Evolutionary conservation across 2,329 filamentous ascomycete species (phyloP).

Genomic region (Penicillium digitatum): DNA sequence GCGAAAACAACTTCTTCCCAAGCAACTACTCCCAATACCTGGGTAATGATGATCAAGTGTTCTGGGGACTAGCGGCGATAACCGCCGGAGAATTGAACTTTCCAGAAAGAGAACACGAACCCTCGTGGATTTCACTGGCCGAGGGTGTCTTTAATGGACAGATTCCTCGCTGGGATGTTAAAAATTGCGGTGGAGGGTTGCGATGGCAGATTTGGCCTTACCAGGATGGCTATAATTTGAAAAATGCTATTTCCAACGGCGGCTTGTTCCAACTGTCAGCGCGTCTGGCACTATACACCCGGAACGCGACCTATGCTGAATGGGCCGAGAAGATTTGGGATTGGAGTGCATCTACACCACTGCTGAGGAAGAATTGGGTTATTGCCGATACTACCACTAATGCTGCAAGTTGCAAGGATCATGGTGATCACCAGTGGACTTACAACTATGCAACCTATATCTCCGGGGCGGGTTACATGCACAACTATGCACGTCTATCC

Average conservation of each 20-base stretch:
- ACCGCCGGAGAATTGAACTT: slow-evolving; percentile 61
- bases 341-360: slow-evolving; percentile 53
- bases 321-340: slow-evolving; percentile 59
- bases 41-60: slow-evolving; percentile 62
- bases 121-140: slow-evolving; percentile 50
- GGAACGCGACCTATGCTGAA: slow-evolving; percentile 60
- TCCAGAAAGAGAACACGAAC: slow-evolving; percentile 49
- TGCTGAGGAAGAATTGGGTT: slow-evolving; percentile 57
- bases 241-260: slow-evolving; percentile 73
- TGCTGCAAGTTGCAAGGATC: slow-evolving; percentile 55
- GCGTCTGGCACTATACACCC: slow-evolving; percentile 61
- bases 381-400: slow-evolving; percentile 61
- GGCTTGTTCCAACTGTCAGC: slow-evolving; percentile 75
- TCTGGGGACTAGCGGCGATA: slow-evolving; percentile 65
- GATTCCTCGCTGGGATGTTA: slow-evolving; percentile 62
- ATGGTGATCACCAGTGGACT: slow-evolving; percentile 61
- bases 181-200: slow-evolving; percentile 64
- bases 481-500: slow-evolving; percentile 47
- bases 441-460: slow-evolving; percentile 61
- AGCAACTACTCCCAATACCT: slow-evolving; percentile 28
- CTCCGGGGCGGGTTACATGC: slow-evolving; percentile 60
- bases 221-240: slow-evolving; percentile 76
- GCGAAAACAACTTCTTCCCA: slow-evolving; percentile 30
- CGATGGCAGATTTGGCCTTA: slow-evolving; percentile 74
- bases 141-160: slow-evolving; percentile 68